Percentiles rank a stretch among this genome's conserved stretches.
These are phyloP conservation scores for Ogataea chonburiensis DNA, from an alignment of 805 yeast genomes.

Conservation along the genomic window DNA sequence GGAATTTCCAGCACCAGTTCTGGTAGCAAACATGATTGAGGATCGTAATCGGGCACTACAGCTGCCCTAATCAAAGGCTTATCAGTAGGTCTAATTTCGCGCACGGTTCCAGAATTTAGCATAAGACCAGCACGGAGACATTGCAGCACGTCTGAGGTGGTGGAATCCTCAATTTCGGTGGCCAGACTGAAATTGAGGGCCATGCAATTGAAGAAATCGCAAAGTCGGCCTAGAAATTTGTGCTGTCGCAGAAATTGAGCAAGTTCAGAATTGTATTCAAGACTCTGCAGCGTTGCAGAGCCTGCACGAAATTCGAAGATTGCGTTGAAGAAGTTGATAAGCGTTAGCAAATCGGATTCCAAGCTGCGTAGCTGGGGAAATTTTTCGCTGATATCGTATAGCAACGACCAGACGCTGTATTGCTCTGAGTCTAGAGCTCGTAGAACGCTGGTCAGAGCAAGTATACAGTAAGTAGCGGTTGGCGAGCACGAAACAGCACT, in stretches of 20 bases:
- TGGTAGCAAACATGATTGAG: constrained; percentile 11
- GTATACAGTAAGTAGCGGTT: constrained; percentile 10
- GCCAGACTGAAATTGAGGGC: constrained; percentile 5
- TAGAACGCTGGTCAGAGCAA: constrained; percentile 13
- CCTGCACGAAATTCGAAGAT: constrained; percentile 1
- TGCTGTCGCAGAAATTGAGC: constrained; percentile 9
- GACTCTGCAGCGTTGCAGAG: neutral
- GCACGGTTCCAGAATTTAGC: constrained; percentile 13
- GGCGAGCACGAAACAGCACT: constrained; percentile 6
- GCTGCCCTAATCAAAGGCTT: constrained; percentile 15
- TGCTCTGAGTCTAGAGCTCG: constrained; percentile 10
- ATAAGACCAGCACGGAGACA: constrained; percentile 14
- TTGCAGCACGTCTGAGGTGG: constrained; percentile 6
- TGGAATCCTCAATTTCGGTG: constrained; percentile 1
- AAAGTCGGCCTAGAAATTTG: constrained; percentile 6
- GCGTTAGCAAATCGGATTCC: constrained; percentile 20
- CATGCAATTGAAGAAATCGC: constrained; percentile 8
- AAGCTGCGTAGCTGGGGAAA: constrained; percentile 13
- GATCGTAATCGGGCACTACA: constrained; percentile 7
- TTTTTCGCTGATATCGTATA: constrained; percentile 18
- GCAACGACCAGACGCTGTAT: constrained; percentile 18
- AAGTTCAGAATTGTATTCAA: constrained; percentile 4
- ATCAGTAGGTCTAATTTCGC: constrained; percentile 5
- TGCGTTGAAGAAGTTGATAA: constrained; percentile 19
- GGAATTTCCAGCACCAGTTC: constrained; percentile 16